These are phyloP conservation scores for Rhizopogon parksii DNA, from an alignment of 1,284 basidiomycete genomes.

Conservation along the genomic window DNA sequence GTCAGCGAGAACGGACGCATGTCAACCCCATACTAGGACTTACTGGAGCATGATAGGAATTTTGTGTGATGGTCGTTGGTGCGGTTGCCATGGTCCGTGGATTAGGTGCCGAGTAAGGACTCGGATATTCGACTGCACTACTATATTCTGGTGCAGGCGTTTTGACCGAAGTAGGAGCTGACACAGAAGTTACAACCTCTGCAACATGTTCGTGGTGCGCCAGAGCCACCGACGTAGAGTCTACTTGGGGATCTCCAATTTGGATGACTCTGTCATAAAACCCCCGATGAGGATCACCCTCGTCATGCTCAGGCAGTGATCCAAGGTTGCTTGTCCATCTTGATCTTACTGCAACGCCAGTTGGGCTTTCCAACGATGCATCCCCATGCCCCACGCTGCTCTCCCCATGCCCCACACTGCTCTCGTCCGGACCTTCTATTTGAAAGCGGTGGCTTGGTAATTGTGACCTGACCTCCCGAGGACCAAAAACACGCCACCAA, in stretches of 20 bases:
- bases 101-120: not conserved
- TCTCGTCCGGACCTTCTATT: constrained; percentile 20
- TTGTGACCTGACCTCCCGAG: constrained; percentile 19
- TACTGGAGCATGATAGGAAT: constrained; percentile 9
- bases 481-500: constrained; percentile 25
- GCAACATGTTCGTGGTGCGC: not conserved
- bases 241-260: constrained; percentile 15
- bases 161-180: not conserved
- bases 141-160: constrained; percentile 1
- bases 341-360: not conserved
- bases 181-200: not conserved
- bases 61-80: not conserved
- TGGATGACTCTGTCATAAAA: constrained; percentile 12
- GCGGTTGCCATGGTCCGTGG: not conserved
- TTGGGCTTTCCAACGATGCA: constrained; percentile 8
- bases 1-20: not conserved
- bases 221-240: constrained; percentile 13
- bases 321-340: constrained; percentile 6
- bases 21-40: constrained; percentile 8
- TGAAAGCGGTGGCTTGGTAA: constrained; percentile 20
- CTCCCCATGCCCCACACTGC: constrained; percentile 15
- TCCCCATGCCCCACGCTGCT: constrained; percentile 3
- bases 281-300: not conserved
- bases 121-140: not conserved
- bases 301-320: constrained; percentile 12